Percentiles rank a stretch among this genome's conserved stretches.
phyloP scores from a whole-genome alignment of 1,284 basidiomycete genomes.

The Albatrellus sp. region DNA sequence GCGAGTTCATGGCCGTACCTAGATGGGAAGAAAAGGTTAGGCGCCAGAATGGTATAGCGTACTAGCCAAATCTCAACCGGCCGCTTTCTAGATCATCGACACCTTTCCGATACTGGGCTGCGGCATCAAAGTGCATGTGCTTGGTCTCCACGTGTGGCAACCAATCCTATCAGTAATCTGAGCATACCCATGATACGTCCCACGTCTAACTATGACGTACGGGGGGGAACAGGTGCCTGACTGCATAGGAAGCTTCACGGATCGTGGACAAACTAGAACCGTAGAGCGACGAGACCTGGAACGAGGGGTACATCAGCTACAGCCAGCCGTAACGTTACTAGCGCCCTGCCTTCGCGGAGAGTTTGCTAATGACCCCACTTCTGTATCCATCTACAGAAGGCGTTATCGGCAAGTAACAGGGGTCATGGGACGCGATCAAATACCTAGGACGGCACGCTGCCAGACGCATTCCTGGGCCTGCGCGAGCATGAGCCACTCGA shows the following conservation, averaged over 20 bases:
- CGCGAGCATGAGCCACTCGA: constrained; percentile 78
- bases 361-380: constrained; percentile 78
- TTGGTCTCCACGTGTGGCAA: constrained; percentile 77
- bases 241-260: constrained; percentile 32
- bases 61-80: constrained; percentile 28
- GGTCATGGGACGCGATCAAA: background rate
- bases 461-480: constrained; percentile 97
- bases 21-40: constrained; percentile 6
- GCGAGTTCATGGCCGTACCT: constrained; percentile 83
- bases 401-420: constrained; percentile 1
- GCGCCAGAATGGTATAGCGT: background rate
- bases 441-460: constrained; percentile 85
- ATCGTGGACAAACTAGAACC: constrained; percentile 39
- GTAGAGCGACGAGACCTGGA: constrained; percentile 64
- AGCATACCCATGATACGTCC: background rate
- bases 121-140: constrained; percentile 78
- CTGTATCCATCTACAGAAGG: constrained; percentile 56
- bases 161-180: constrained; percentile 48
- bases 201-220: constrained; percentile 23
- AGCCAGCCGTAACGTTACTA: background rate
- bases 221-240: constrained; percentile 38
- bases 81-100: constrained; percentile 84
- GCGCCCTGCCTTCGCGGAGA: constrained; percentile 52
- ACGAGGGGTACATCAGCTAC: background rate
- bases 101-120: constrained; percentile 82